phyloP scores from a whole-genome alignment of 2,329 filamentous ascomycete species.

The Chaetomium olivaceum region DNA sequence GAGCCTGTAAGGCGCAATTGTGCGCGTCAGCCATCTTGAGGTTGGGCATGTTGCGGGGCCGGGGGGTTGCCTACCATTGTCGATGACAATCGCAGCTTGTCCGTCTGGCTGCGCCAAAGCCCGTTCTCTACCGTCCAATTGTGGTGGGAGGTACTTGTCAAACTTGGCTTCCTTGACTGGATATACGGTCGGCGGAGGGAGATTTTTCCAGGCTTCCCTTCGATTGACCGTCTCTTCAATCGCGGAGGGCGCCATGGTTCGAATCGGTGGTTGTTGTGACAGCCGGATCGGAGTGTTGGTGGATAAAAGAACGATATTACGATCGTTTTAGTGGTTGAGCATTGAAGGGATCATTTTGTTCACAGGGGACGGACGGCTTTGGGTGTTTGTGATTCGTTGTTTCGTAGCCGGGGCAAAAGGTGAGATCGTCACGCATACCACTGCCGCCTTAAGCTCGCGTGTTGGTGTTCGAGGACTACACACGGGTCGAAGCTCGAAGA shows the following conservation, averaged over 20 bases:
- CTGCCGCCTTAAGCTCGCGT: conserved; percentile 8
- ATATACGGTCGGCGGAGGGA: conserved; percentile 58
- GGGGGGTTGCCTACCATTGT: conserved; percentile 72
- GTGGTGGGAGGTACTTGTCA: conserved; percentile 54
- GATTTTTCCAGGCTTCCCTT: conserved; percentile 46
- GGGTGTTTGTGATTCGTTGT: not conserved
- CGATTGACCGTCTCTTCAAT: conserved; percentile 46
- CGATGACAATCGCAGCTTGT: conserved; percentile 85
- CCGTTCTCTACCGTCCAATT: conserved; percentile 68
- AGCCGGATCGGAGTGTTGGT: not conserved
- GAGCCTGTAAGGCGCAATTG: conserved; percentile 61
- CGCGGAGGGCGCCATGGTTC: conserved; percentile 55
- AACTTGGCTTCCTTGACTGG: conserved; percentile 64
- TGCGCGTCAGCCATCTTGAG: conserved; percentile 23
- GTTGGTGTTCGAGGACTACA: not conserved
- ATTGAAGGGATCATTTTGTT: conserved; percentile 10
- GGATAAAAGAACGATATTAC: not conserved
- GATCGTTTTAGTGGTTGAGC: not conserved
- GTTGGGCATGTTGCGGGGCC: not conserved
- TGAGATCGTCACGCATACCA: not conserved
- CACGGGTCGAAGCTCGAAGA: not conserved
- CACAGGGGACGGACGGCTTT: not conserved
- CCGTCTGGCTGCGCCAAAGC: conserved; percentile 59
- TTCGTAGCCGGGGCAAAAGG: not conserved
- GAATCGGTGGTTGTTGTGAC: not conserved